Evolutionary conservation across 75 land plant species (phyloP).

Genomic region (Pinus taeda): DNA sequence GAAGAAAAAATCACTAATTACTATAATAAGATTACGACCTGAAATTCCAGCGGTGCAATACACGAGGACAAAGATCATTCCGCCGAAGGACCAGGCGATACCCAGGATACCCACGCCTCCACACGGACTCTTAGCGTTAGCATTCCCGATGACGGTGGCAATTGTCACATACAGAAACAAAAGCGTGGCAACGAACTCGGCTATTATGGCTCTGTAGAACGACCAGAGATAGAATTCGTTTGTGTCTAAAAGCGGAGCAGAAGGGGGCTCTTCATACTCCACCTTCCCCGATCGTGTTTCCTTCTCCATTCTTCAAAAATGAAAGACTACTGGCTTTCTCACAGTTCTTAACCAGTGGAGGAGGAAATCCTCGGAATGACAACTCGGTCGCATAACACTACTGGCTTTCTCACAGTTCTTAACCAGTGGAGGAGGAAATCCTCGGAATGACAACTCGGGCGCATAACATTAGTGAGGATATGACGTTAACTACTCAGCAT

Average conservation of each 20-base stretch:
- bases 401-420: too few species aligned
- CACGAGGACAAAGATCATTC: slow-evolving; percentile 19
- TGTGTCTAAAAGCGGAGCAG: slow-evolving; percentile 13
- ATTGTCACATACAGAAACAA: slow-evolving; percentile 12
- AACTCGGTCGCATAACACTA: too few species aligned
- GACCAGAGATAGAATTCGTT: slow-evolving; percentile 10
- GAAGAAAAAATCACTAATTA: too few species aligned
- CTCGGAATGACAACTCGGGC: too few species aligned
- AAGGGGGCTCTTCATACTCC: not conserved
- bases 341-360: too few species aligned
- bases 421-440: too few species aligned
- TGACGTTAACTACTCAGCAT: too few species aligned
- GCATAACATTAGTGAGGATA: too few species aligned
- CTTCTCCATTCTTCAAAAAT: too few species aligned
- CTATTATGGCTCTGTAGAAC: slow-evolving; percentile 18
- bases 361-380: too few species aligned
- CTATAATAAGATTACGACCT: not conserved
- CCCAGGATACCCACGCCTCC: slow-evolving; percentile 11
- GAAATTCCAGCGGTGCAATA: slow-evolving; percentile 25
- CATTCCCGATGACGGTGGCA: slow-evolving; percentile 10
- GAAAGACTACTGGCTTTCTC: too few species aligned
- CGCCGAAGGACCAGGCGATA: slow-evolving; percentile 21
- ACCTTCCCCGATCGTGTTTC: too few species aligned
- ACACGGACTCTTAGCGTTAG: not conserved
- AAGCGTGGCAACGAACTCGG: slow-evolving; percentile 17